Base-by-base conservation (phyloP, 768 basidiomycete species). In the Lentinula guzmanii region DNA sequence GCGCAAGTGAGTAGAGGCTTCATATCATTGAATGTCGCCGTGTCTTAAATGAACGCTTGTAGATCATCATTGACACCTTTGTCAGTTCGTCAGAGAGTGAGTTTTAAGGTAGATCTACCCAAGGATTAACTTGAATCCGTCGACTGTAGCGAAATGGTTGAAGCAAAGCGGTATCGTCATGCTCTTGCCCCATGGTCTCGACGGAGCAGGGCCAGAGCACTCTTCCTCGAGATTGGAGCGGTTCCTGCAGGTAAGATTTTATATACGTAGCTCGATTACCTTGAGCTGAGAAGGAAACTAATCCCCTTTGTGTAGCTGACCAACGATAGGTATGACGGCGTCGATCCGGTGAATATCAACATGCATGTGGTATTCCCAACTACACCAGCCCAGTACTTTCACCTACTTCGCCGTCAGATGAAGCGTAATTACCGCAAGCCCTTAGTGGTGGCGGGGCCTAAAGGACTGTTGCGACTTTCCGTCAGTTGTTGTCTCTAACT, bases 191-290 rank as follows among this genome's bases (percentile, higher is more conserved):
- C 94, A 97, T 63, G 94, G 95, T 15, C 77, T 93, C 15, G 93
- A 97, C 66, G 94, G 94, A 33, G 93, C 94, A 15, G 94, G 95
- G 1, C 94, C 94, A 0, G 94, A 97, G 70, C 94, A 97, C 69
- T 96, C 93, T 0, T 93, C 91, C 0, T 89, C 86, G 53, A 85
- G 94, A 15, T 78, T 96, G 45, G 94, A 97, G 69, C 80, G 94
- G 41, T 90, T 93, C 86, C 76, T 96, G n/a, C 94, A 94, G 80
- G 91, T 90, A 60, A 60, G 70, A 11, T 37, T n/a, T n/a, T 2
- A 24, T 18, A 15, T 33, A 31, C 8, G 1, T 3, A 52, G 24
- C 48, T 56, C 64, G 5, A 7, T 45, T 57, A 28, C 28, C 2
- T 28, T 28, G 28, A 28, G 28, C 28, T 28, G 28, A 28, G 28